These are phyloP conservation scores for Pyronema omphalodes DNA, from an alignment of 495 filamentous ascomycete genomes.

Conservation along the genomic window DNA sequence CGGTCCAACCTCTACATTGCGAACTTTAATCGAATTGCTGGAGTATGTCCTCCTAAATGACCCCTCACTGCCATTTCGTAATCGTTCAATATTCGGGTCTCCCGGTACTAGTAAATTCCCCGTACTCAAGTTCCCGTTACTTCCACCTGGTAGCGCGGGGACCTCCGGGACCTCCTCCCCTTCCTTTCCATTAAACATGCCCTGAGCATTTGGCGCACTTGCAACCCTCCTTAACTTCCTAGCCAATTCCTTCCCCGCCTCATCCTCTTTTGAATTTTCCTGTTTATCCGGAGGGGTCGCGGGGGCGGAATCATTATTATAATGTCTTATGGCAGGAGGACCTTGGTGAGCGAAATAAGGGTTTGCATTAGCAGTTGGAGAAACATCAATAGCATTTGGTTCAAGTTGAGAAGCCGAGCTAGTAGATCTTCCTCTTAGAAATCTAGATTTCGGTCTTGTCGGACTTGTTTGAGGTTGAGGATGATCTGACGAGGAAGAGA, in stretches of 20 bases:
- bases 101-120: conserved; percentile 21
- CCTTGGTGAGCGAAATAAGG: conserved; percentile 96
- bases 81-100: conserved; percentile 15
- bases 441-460: conserved; percentile 34
- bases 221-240: conserved; percentile 83
- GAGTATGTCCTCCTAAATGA: conserved; percentile 89
- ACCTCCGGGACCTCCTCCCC: conserved; percentile 33
- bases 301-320: conserved; percentile 86
- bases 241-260: conserved; percentile 75
- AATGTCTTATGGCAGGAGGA: conserved; percentile 77
- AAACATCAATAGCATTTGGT: conserved; percentile 67
- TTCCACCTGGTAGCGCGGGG: conserved; percentile 16
- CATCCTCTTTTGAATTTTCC: conserved; percentile 28
- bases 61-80: conserved; percentile 29
- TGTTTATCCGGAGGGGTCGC: conserved; percentile 93
- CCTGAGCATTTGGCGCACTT: conserved; percentile 91
- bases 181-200: conserved; percentile 51
- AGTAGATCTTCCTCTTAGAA: conserved; percentile 39
- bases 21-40: conserved; percentile 95
- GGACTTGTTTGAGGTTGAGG: conserved; percentile 27
- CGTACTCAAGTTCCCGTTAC: conserved; percentile 15
- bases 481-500: conserved; percentile 47
- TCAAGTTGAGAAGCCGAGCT: conserved; percentile 92
- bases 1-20: conserved; percentile 89
- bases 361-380: conserved; percentile 86